Evolutionary conservation across 768 basidiomycete species (phyloP).

Genomic region (Boletales sp.): DNA sequence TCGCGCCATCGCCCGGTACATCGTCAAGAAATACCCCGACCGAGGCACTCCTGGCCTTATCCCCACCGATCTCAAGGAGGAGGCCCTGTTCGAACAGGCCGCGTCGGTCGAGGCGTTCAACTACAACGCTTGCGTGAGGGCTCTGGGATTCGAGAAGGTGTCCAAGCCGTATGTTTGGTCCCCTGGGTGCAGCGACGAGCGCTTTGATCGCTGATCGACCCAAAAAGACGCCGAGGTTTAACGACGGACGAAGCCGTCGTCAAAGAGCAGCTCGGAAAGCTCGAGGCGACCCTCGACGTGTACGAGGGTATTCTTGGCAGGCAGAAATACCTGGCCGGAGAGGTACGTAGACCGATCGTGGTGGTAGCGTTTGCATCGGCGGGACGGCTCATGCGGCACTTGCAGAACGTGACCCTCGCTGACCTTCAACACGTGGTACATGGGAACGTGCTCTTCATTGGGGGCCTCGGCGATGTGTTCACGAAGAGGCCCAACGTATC

Average conservation of each 20-base stretch:
- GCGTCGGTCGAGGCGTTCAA: slow-evolving; percentile 46
- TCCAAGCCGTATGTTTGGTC: slow-evolving; percentile 43
- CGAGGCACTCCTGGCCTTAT: slow-evolving; percentile 48
- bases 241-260: slow-evolving; percentile 22
- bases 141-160: slow-evolving; percentile 45
- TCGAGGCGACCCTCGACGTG: slow-evolving; percentile 40
- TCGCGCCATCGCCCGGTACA: slow-evolving; percentile 58
- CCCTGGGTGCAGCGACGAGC: no score
- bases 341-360: slow-evolving; percentile 34
- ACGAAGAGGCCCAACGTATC: slow-evolving; percentile 39
- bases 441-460: slow-evolving; percentile 26
- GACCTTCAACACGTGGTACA: slow-evolving; percentile 59
- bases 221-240: slow-evolving; percentile 14
- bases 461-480: slow-evolving; percentile 30
- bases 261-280: slow-evolving; percentile 5
- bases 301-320: slow-evolving; percentile 55
- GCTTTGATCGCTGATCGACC: background rate
- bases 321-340: slow-evolving; percentile 53
- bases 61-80: slow-evolving; percentile 39
- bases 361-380: background rate
- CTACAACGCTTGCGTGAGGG: slow-evolving; percentile 43
- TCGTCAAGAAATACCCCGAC: slow-evolving; percentile 49
- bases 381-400: slow-evolving; percentile 1
- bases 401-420: slow-evolving; percentile 47
- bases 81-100: slow-evolving; percentile 31